A percentile compares a stretch with the other conserved stretches of the same genome.
phyloP scores from a whole-genome alignment of 306 rosid genomes.

The Corylus avellana region DNA sequence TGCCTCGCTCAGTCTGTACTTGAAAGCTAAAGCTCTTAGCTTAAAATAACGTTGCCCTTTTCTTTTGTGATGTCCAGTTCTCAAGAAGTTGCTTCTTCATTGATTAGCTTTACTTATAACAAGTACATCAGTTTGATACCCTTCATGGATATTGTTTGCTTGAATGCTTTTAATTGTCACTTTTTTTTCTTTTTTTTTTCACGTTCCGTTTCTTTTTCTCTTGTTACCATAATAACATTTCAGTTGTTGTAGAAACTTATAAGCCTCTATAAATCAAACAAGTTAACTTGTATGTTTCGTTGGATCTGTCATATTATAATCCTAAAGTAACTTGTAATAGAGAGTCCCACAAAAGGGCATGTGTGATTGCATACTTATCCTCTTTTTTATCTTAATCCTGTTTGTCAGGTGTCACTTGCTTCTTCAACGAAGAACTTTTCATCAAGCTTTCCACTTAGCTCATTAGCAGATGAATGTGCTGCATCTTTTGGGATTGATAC shows the following conservation, averaged over 20 bases:
- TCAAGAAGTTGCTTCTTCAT: not conserved
- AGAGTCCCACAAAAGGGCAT: not conserved
- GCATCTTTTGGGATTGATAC: constrained; percentile 44
- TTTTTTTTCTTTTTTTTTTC: not conserved
- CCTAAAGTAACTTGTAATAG: not conserved
- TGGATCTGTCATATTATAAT: not conserved
- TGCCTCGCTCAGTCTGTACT: not conserved
- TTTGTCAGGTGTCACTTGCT: constrained; percentile 62
- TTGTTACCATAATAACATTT: not conserved
- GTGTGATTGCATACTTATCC: not conserved
- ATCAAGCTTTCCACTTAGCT: constrained; percentile 61
- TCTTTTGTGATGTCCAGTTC: not conserved
- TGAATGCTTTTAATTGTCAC: not conserved
- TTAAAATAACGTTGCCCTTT: not conserved
- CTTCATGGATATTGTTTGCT: not conserved
- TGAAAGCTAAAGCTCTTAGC: not conserved
- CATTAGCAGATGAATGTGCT: constrained; percentile 58
- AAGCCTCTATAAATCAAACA: not conserved
- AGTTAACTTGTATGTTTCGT: not conserved
- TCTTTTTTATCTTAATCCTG: not conserved
- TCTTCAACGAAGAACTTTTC: constrained; percentile 30
- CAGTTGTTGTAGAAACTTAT: not conserved
- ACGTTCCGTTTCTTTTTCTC: not conserved
- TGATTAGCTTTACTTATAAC: not conserved
- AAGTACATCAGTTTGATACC: not conserved